Conservation (phyloP, 2,329 filamentous ascomycete genomes). For the Neonectria hederae region DNA sequence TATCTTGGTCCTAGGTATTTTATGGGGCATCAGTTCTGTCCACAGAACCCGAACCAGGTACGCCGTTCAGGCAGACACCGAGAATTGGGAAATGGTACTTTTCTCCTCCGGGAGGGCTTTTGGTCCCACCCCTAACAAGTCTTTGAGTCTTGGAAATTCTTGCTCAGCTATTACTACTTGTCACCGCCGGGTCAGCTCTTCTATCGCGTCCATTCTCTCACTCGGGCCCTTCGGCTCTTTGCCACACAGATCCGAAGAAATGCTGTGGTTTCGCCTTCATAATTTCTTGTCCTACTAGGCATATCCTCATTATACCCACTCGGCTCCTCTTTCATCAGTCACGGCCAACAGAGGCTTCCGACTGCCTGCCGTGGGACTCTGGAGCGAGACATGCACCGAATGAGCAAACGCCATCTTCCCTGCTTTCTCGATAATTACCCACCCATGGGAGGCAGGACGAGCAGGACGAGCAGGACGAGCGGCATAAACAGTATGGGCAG, state of each 20-base stretch:
- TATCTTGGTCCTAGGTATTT: neutral
- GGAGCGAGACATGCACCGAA: constrained; percentile 9
- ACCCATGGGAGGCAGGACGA: neutral
- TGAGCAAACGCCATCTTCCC: constrained; percentile 5
- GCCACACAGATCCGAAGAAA: neutral
- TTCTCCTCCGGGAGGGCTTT: neutral
- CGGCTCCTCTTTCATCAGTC: constrained; percentile 13
- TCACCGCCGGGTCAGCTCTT: neutral
- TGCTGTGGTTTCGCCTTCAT: neutral
- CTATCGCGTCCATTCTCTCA: neutral
- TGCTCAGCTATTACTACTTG: neutral
- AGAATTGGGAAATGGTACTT: neutral
- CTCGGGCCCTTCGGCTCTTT: neutral
- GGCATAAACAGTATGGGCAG: neutral
- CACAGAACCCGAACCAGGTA: neutral
- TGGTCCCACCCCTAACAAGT: neutral
- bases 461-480: neutral
- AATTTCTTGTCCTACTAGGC: constrained; percentile 13
- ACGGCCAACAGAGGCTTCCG: constrained; percentile 20
- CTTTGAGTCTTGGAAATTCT: neutral
- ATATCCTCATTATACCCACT: constrained; percentile 3
- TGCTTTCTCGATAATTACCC: neutral
- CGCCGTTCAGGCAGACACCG: neutral
- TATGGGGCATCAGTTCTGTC: no score
- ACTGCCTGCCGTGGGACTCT: constrained; percentile 34